Percentiles rank a stretch among this genome's conserved stretches.
These are phyloP conservation scores for Fusarium humuli DNA, from an alignment of 2,329 filamentous ascomycete species.

Conservation along the genomic window DNA sequence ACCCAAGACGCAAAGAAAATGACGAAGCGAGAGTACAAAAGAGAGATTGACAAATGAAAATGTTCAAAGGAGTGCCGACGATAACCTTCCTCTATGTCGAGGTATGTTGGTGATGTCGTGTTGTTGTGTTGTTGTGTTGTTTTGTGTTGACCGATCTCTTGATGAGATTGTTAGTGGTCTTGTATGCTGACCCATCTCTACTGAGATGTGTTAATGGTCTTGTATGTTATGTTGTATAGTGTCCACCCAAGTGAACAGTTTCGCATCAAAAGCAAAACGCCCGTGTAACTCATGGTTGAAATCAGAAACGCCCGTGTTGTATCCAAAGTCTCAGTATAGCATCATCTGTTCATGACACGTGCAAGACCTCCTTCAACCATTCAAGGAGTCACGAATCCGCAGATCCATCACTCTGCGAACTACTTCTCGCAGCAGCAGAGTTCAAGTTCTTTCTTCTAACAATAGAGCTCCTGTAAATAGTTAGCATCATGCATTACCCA, in stretches of 20 bases:
- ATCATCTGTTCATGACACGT: slow-evolving; percentile 13
- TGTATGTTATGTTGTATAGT: not conserved
- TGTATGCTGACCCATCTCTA: not conserved
- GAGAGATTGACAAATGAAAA: slow-evolving; percentile 17
- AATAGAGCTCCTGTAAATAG: slow-evolving; percentile 15
- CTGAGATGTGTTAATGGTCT: not conserved
- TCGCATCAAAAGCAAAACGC: not conserved
- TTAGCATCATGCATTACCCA: slow-evolving; percentile 2
- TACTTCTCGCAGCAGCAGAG: slow-evolving; percentile 32
- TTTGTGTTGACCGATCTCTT: not conserved
- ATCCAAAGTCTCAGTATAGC: not conserved
- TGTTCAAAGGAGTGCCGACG: slow-evolving; percentile 21
- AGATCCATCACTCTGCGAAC: slow-evolving; percentile 39
- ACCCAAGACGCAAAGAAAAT: slow-evolving; percentile 15
- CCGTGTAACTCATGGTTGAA: not conserved
- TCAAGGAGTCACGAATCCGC: slow-evolving; percentile 27
- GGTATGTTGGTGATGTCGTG: not conserved
- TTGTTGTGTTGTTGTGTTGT: not conserved
- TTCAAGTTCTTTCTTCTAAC: slow-evolving; percentile 35
- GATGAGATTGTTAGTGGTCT: not conserved
- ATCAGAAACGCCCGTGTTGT: not conserved
- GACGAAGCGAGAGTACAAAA: slow-evolving; percentile 8
- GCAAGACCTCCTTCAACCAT: slow-evolving; percentile 5
- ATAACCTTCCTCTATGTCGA: not conserved
- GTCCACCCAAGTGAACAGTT: not conserved